These are phyloP conservation scores for Podospora anserina DNA, from an alignment of 495 filamentous ascomycete species.

Conservation along the genomic window DNA sequence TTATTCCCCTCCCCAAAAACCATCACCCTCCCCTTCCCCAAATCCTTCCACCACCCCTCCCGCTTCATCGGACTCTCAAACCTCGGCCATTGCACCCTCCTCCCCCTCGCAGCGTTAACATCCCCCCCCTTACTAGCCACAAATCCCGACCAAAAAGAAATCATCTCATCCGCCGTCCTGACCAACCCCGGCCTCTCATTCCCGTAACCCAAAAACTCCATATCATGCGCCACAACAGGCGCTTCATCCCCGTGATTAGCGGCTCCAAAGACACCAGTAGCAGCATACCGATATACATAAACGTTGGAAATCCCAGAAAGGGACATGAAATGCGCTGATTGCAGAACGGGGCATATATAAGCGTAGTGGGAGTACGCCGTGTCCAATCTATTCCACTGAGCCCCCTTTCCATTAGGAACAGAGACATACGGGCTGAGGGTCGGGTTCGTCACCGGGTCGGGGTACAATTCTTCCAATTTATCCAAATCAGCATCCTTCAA, in stretches of 20 bases:
- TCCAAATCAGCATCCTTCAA: conserved; percentile 46
- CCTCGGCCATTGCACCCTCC: conserved; percentile 26
- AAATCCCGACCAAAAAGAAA: conserved; percentile 57
- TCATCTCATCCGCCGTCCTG: conserved; percentile 51
- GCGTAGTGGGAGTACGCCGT: conserved; percentile 65
- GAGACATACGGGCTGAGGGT: conserved; percentile 26
- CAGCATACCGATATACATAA: conserved; percentile 59
- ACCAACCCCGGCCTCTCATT: conserved; percentile 41
- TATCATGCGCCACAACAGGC: conserved; percentile 54
- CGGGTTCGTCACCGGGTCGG: conserved; percentile 45
- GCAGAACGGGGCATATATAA: conserved; percentile 62
- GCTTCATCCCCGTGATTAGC: conserved; percentile 62
- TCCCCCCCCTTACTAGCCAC: conserved; percentile 44
- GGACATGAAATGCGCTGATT: conserved; percentile 54
- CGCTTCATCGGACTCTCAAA: conserved; percentile 30
- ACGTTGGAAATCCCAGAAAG: conserved; percentile 45
- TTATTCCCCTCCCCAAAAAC: conserved; percentile 64
- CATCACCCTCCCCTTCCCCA: conserved; percentile 30
- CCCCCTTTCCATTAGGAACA: conserved; percentile 42
- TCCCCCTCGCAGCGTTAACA: conserved; percentile 39
- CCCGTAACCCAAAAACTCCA: conserved; percentile 31
- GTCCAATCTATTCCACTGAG: conserved; percentile 58
- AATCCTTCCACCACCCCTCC: conserved; percentile 20
- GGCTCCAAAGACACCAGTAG: conserved; percentile 45
- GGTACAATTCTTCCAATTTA: conserved; percentile 54